A percentile compares a stretch with the other conserved stretches of the same genome.
Evolutionary conservation across 352 stramenopile genomes (phyloP).

Genomic region (Phytopythium sindhum): DNA sequence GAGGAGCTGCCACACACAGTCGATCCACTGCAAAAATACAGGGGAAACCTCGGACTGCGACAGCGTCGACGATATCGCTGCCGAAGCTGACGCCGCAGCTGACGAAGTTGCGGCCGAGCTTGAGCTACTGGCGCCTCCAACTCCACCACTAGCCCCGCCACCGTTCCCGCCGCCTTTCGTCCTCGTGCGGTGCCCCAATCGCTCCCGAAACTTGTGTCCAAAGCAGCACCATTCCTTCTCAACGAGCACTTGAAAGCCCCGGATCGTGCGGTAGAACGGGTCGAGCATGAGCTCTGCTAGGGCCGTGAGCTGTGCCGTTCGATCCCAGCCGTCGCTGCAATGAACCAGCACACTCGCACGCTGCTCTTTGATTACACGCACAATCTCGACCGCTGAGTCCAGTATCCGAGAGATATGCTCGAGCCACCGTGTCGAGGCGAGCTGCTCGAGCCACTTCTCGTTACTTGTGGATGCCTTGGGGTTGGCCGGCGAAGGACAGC

Average conservation of each 20-base stretch:
- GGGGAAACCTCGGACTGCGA: conserved; percentile 94
- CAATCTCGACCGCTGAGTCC: conserved; percentile 80
- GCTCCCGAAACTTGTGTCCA: conserved; percentile 86
- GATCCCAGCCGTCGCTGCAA: conserved; percentile 98
- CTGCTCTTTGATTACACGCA: conserved; percentile 70
- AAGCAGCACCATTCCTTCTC: conserved; percentile 91
- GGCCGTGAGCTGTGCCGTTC: conserved; percentile 84
- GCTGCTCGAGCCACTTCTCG: conserved; percentile 80
- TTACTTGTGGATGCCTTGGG: conserved; percentile 41
- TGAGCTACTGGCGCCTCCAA: conserved; percentile 25
- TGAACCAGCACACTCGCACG: conserved; percentile 95
- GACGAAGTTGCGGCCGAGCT: conserved; percentile 6
- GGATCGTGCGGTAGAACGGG: conserved; percentile 87
- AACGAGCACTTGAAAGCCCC: conserved; percentile 81
- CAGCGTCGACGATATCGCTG: conserved; percentile 4
- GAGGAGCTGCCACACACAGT: conserved; percentile 84
- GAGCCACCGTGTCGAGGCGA: conserved; percentile 69
- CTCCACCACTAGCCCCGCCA: background rate
- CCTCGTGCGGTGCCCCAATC: conserved; percentile 38
- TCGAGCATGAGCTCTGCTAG: conserved; percentile 88
- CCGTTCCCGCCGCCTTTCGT: background rate
- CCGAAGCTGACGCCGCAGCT: conserved; percentile 1
- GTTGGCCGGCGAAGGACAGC: conserved; percentile 22
- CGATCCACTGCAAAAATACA: conserved; percentile 94
- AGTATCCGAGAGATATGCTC: conserved; percentile 79